Conservation (phyloP, 2,329 filamentous ascomycete species). For the Xylaria sp. region DNA sequence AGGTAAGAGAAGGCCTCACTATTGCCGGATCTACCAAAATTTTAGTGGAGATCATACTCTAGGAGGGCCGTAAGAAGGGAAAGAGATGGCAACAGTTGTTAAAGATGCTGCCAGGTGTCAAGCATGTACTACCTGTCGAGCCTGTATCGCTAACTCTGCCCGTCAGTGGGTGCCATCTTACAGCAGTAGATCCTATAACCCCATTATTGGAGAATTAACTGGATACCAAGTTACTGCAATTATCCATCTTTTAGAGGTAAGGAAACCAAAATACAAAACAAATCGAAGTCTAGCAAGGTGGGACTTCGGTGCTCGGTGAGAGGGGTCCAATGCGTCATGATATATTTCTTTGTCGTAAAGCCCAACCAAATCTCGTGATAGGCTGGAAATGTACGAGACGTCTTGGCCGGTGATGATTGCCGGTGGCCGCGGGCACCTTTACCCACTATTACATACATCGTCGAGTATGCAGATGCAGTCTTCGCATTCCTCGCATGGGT, state of each 20-base stretch:
- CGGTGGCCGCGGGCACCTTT: conserved; percentile 24
- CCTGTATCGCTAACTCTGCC: no score
- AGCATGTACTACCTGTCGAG: no score
- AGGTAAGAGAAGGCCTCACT: not conserved
- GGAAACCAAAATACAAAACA: no score
- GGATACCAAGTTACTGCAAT: no score
- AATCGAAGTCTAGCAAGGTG: no score
- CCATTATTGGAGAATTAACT: no score
- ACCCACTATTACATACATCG: conserved; percentile 35
- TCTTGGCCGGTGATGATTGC: conserved; percentile 13
- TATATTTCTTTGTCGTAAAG: no score
- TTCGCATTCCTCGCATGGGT: not conserved
- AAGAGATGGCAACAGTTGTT: conserved; percentile 1
- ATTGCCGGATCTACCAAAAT: conserved; percentile 13
- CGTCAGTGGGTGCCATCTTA: no score
- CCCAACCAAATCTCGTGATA: not conserved
- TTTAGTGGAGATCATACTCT: conserved; percentile 10
- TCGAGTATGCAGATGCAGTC: not conserved
- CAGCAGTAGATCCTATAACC: no score
- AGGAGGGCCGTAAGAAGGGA: not conserved
- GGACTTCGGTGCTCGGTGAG: no score
- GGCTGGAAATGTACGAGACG: not conserved
- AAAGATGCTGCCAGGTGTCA: conserved; percentile 4
- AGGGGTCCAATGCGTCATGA: no score
- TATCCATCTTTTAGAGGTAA: no score